These are phyloP conservation scores for Lipomyces yamadae DNA, from an alignment of 805 yeast genomes.

Conservation along the genomic window DNA sequence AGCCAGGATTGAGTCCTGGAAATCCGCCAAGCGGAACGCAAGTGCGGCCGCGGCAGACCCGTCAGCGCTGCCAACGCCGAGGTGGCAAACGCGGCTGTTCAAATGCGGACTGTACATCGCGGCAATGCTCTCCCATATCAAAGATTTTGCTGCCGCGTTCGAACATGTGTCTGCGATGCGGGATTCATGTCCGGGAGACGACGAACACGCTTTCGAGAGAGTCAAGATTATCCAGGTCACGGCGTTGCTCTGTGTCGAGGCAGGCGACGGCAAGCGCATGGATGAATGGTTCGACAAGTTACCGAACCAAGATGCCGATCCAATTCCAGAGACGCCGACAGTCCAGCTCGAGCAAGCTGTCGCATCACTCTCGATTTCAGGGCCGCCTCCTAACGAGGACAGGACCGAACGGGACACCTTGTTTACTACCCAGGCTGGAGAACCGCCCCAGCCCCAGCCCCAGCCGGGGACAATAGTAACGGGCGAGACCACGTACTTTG, in stretches of 20 bases:
- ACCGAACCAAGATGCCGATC: constrained; percentile 20
- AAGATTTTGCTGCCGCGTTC: constrained; percentile 45
- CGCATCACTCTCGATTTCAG: background rate
- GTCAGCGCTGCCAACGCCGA: background rate
- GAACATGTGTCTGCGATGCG: constrained; percentile 38
- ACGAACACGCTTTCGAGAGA: background rate
- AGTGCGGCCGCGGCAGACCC: background rate
- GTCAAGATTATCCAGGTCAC: constrained; percentile 18
- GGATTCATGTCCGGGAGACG: constrained; percentile 13
- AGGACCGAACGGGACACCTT: constrained; percentile 12
- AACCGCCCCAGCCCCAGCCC: background rate
- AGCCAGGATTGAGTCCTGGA: constrained; percentile 42
- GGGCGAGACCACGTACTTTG: constrained; percentile 7
- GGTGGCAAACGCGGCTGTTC: constrained; percentile 9
- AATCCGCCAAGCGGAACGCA: constrained; percentile 1
- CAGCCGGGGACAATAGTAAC: background rate
- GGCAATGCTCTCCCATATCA: constrained; percentile 44
- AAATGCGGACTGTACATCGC: constrained; percentile 39
- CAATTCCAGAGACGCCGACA: constrained; percentile 11
- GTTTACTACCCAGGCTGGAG: background rate
- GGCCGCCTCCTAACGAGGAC: background rate
- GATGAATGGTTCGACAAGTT: constrained; percentile 24
- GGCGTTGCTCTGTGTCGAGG: constrained; percentile 30
- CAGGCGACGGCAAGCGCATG: constrained; percentile 24
- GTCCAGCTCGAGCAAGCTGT: background rate